phyloP scores from a whole-genome alignment of 1,284 basidiomycete genomes.

The Puccinia polysora region DNA sequence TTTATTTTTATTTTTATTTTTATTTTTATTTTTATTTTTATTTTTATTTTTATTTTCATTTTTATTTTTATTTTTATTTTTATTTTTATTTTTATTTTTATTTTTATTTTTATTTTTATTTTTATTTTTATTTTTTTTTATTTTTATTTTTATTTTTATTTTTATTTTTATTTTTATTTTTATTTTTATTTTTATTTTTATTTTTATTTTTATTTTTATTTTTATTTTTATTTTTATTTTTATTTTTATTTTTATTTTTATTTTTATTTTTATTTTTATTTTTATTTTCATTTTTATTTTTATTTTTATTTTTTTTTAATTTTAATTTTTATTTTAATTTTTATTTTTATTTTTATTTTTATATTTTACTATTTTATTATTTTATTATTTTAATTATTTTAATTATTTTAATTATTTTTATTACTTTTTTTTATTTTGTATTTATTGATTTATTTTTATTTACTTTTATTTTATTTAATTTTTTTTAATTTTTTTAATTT shows the following conservation, averaged over 20 bases:
- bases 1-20: conserved; percentile 5
- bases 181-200: background rate
- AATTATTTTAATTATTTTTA: too few relatives aligned
- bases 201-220: background rate
- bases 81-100: background rate
- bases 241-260: background rate
- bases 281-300: too few relatives aligned
- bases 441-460: too few relatives aligned
- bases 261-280: background rate
- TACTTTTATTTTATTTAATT: too few relatives aligned
- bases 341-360: background rate
- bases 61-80: background rate
- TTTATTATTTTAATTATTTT: too few relatives aligned
- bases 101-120: background rate
- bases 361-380: background rate
- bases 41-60: too few relatives aligned
- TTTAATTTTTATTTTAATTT: background rate
- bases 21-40: background rate
- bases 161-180: background rate
- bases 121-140: background rate
- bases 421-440: too few relatives aligned
- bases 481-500: too few relatives aligned
- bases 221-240: background rate
- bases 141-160: background rate
- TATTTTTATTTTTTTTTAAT: background rate